These are phyloP conservation scores for Amanita subjunquillea DNA, from an alignment of 768 basidiomycete species.

Conservation along the genomic window DNA sequence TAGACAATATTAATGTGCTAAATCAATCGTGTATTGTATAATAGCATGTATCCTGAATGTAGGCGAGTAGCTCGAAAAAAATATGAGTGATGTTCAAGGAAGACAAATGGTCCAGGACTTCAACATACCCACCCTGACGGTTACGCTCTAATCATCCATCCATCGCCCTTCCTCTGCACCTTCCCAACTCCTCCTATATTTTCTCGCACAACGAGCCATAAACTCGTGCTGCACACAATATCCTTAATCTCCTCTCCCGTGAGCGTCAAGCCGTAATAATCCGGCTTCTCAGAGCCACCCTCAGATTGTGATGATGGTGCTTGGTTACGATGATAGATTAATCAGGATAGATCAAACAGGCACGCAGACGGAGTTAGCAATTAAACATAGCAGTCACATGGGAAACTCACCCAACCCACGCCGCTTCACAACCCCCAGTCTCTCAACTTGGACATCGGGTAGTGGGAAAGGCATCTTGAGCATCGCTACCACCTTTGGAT, in stretches of 20 bases:
- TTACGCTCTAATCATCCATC: conserved; percentile 64
- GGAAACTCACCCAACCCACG: conserved; percentile 23
- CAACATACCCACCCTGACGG: neutral
- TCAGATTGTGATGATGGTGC: conserved; percentile 4
- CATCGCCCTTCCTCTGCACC: conserved; percentile 68
- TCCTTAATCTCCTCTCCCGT: conserved; percentile 94
- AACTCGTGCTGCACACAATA: conserved; percentile 72
- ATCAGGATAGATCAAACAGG: neutral
- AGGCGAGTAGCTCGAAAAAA: neutral
- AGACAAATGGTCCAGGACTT: neutral
- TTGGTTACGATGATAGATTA: neutral
- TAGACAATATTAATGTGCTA: no score
- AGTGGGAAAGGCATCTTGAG: conserved; percentile 87
- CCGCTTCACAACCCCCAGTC: conserved; percentile 41
- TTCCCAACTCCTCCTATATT: conserved; percentile 86
- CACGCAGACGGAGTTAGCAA: neutral
- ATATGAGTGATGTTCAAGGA: neutral
- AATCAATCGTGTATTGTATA: no score
- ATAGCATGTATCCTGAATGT: no score
- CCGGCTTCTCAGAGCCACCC: conserved; percentile 5
- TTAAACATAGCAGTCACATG: conserved; percentile 7
- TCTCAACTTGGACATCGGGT: conserved; percentile 69
- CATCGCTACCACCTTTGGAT: conserved; percentile 89
- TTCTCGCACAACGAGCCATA: conserved; percentile 90
- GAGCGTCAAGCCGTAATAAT: conserved; percentile 42